phyloP scores from a whole-genome alignment of 2,329 filamentous ascomycete genomes.

The Blastomyces silverae region DNA sequence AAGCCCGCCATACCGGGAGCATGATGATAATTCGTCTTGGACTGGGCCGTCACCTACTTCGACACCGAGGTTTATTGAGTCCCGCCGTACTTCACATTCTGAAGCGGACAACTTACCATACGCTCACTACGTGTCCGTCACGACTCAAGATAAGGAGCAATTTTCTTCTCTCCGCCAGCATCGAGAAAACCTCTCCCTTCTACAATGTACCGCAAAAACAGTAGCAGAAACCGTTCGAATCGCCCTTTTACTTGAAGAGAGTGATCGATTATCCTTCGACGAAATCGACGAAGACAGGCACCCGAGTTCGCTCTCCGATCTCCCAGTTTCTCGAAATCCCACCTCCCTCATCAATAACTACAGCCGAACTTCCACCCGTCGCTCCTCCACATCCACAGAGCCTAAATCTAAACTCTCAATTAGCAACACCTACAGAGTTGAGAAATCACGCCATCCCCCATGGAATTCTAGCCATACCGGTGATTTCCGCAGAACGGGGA shows the following conservation, averaged over 20 bases:
- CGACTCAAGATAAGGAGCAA: constrained; percentile 20
- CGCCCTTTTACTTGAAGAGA: constrained; percentile 31
- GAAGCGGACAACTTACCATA: neutral
- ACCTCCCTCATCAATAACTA: neutral
- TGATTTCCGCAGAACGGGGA: constrained; percentile 4
- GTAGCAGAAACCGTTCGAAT: constrained; percentile 35
- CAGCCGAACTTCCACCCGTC: neutral
- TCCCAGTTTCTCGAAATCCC: constrained; percentile 9
- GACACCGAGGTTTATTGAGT: constrained; percentile 9
- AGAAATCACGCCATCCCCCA: constrained; percentile 1
- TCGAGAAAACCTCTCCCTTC: constrained; percentile 36
- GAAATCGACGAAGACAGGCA: constrained; percentile 20
- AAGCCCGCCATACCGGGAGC: neutral
- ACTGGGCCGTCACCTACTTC: constrained; percentile 12
- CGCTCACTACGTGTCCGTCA: neutral
- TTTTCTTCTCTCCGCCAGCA: constrained; percentile 30
- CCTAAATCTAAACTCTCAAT: constrained; percentile 2
- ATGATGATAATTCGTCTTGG: constrained; percentile 3
- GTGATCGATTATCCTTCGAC: constrained; percentile 12
- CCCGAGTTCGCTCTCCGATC: constrained; percentile 21
- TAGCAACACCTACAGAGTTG: neutral
- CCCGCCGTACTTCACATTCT: constrained; percentile 8
- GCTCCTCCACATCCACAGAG: neutral
- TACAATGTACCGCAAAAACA: constrained; percentile 34
- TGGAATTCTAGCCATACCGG: constrained; percentile 6